These are phyloP conservation scores for Lagenaria siceraria DNA, from an alignment of 306 rosid species.

Conservation along the genomic window DNA sequence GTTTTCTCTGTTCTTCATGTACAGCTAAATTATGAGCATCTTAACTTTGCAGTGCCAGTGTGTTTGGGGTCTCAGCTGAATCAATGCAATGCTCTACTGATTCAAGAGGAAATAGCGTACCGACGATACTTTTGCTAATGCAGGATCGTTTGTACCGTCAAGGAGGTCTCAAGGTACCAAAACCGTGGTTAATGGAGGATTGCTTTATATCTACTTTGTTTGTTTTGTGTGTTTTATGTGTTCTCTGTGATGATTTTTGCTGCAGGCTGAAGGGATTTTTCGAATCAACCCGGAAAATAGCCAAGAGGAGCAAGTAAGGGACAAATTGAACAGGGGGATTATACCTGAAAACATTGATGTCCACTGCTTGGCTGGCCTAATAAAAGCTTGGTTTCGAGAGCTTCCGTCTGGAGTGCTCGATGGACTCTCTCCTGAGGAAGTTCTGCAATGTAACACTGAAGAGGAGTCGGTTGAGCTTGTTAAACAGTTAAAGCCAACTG, in stretches of 20 bases:
- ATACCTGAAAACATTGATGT: constrained; percentile 84
- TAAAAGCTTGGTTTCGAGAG: constrained; percentile 97
- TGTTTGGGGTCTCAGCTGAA: constrained; percentile 91
- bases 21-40: constrained; percentile 10
- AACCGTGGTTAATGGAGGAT: not conserved
- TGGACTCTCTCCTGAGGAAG: constrained; percentile 93
- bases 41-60: constrained; percentile 53
- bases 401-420: constrained; percentile 92
- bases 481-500: constrained; percentile 67
- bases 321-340: constrained; percentile 67
- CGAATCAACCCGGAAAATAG: constrained; percentile 87
- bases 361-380: constrained; percentile 80
- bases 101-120: constrained; percentile 81
- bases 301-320: constrained; percentile 75
- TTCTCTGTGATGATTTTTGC: not conserved
- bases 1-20: constrained; percentile 6
- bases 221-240: not conserved
- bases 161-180: constrained; percentile 69
- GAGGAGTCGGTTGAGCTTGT: constrained; percentile 77
- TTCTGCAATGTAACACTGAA: constrained; percentile 76
- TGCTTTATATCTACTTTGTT: not conserved
- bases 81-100: constrained; percentile 91
- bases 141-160: constrained; percentile 83
- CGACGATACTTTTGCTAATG: constrained; percentile 81
- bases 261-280: constrained; percentile 84